Base-by-base conservation (phyloP, 257 asterid genomes). In the Parsonsia alboflavescens region DNA sequence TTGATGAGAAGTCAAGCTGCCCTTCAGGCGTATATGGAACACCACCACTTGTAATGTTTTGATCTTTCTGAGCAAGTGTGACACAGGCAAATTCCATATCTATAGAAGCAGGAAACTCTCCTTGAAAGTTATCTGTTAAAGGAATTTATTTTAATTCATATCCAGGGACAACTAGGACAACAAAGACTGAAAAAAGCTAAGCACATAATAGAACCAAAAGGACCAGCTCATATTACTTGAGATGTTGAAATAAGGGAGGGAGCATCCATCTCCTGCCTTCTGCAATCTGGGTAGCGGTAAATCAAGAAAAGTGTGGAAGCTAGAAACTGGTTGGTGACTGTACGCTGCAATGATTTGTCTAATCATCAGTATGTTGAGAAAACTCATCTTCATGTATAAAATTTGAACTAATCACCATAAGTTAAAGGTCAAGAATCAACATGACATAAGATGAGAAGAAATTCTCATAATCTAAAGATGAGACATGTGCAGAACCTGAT, bases 271-370 rank as follows among this genome's bases (percentile, higher is more conserved):
- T 72, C 78, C 83, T 71, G 54, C 67, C 76, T 81, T 84, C 64
- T 72, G 82, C 69, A 56, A 39, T 71, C 62, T 15, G 57, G 85
- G 77, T 21, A 75, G 78, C 58, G 78, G 87, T 36, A 78, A 59
- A 69, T 76, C 83, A 42, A 77, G 71, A 73, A 73, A 80, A 33
- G 89, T 73, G 77, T 74, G 84, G 61, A 83, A 78, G 71, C 91
- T 90, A 64, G 96, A 87, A 79, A 83, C 82, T 74, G 91, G 77
- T 78, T 87, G 93, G 76, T 82, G 87, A 78, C 76, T 82, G 84
- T 88, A 90, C 72, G 82, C 98, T 93, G 96, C 86, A 86, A 68
- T 59, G 24, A 75, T 68, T 78, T 49, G 69, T 75, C 68, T 36
- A 57, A 70, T 12, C 26, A 75, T 58, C 72, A 80, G 73, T 50